Percentiles rank a stretch among this genome's conserved stretches.
These are phyloP conservation scores for Monosporozyma aquatica DNA, from an alignment of 805 yeast genomes.

Conservation along the genomic window DNA sequence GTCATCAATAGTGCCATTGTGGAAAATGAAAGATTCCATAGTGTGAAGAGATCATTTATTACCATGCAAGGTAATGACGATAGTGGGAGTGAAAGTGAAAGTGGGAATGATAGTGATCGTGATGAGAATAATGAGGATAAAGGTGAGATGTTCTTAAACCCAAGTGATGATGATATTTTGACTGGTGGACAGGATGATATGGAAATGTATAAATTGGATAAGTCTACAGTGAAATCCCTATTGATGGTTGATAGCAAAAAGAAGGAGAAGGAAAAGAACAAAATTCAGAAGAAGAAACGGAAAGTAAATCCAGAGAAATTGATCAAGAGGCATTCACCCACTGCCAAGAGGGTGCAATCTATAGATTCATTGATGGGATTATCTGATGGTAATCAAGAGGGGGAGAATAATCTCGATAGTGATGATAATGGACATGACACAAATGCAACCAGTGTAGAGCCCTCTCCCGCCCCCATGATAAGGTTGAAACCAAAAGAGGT, in stretches of 20 bases:
- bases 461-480: too few species aligned
- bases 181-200: constrained; percentile 13
- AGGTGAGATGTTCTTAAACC: constrained; percentile 13
- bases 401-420: too few species aligned
- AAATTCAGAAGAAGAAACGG: constrained; percentile 2
- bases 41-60: constrained; percentile 12
- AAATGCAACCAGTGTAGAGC: constrained; percentile 4
- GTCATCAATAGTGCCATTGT: constrained; percentile 52
- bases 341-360: background rate
- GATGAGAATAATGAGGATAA: too few species aligned
- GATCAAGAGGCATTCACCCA: constrained; percentile 6
- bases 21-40: constrained; percentile 27
- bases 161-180: constrained; percentile 20
- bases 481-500: too few species aligned
- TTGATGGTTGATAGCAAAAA: constrained; percentile 14
- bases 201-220: constrained; percentile 16
- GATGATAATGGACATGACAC: background rate
- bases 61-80: constrained; percentile 14
- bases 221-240: background rate
- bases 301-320: constrained; percentile 8
- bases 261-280: constrained; percentile 7
- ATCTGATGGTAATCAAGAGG: constrained; percentile 8
- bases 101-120: constrained; percentile 13
- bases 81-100: constrained; percentile 17
- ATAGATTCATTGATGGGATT: constrained; percentile 22